Conservation (phyloP, 768 basidiomycete species). For the Agrocybe praecox region DNA sequence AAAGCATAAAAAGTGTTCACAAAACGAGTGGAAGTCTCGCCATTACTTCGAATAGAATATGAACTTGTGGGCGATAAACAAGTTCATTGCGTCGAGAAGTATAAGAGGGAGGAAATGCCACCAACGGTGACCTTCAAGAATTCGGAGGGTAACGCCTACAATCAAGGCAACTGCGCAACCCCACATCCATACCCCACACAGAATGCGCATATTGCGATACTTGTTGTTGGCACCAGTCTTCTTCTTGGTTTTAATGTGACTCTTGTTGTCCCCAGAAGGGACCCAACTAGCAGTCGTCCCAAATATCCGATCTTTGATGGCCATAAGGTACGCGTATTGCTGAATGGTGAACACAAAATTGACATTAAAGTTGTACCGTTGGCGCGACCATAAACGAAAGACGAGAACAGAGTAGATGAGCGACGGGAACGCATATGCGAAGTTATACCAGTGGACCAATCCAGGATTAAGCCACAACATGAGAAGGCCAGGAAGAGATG, state of each 20-base stretch:
- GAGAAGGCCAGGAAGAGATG: slow-evolving; percentile 24
- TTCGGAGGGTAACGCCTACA: slow-evolving; percentile 19
- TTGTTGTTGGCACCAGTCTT: slow-evolving; percentile 26
- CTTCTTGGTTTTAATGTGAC: slow-evolving; percentile 20
- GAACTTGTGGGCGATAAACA: slow-evolving; percentile 23
- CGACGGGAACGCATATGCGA: slow-evolving; percentile 26
- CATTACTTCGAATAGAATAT: slow-evolving; percentile 18
- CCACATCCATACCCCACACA: slow-evolving; percentile 26
- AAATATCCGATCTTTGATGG: slow-evolving; percentile 27
- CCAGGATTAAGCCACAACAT: slow-evolving; percentile 22
- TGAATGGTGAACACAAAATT: slow-evolving; percentile 28
- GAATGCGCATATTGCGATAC: slow-evolving; percentile 28
- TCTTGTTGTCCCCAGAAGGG: slow-evolving; percentile 26
- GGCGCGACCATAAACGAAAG: slow-evolving; percentile 28
- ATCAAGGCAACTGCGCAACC: slow-evolving; percentile 17
- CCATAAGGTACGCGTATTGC: slow-evolving; percentile 30
- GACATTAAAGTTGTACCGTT: slow-evolving; percentile 26
- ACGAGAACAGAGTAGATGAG: slow-evolving; percentile 26
- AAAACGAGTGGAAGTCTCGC: not conserved
- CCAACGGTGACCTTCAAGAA: slow-evolving; percentile 22
- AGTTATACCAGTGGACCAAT: slow-evolving; percentile 28
- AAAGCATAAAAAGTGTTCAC: not conserved
- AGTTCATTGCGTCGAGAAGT: slow-evolving; percentile 19
- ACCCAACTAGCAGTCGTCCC: slow-evolving; percentile 29
- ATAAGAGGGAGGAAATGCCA: slow-evolving; percentile 24